Percentiles rank a stretch among this genome's conserved stretches.
phyloP scores from a whole-genome alignment of 148 eudicot genomes.

The Simmondsia chinensis region DNA sequence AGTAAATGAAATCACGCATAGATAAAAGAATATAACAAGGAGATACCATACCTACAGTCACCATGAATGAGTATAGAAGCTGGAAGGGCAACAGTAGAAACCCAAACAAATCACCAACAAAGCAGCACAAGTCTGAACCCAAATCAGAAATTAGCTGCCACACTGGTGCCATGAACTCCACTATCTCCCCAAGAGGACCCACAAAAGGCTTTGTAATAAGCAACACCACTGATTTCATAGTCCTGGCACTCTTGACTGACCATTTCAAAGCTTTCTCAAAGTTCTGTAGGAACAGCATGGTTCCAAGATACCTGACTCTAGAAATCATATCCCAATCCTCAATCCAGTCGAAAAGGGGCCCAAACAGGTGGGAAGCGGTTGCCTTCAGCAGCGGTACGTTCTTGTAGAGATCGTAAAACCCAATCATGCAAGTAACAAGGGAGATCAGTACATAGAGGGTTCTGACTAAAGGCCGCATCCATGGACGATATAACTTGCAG shows the following conservation, averaged over 20 bases:
- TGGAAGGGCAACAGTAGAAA: conserved; percentile 33
- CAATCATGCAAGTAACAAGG: conserved; percentile 72
- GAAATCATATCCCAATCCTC: conserved; percentile 93
- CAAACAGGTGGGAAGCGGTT: conserved; percentile 72
- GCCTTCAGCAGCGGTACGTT: conserved; percentile 89
- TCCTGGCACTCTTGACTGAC: conserved; percentile 49
- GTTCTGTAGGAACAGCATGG: conserved; percentile 93
- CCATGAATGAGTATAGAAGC: conserved; percentile 37
- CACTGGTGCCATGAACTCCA: conserved; percentile 49
- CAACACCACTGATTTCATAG: conserved; percentile 40
- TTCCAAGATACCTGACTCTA: conserved; percentile 77
- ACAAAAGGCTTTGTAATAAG: conserved; percentile 57
- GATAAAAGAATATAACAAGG: neutral
- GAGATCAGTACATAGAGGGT: conserved; percentile 60
- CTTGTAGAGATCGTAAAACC: conserved; percentile 90
- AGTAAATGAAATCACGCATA: neutral
- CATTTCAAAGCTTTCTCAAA: conserved; percentile 73
- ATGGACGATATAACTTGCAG: conserved; percentile 86
- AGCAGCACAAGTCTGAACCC: conserved; percentile 29
- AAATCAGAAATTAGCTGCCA: conserved; percentile 45
- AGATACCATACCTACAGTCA: conserved; percentile 39
- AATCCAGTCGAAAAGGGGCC: conserved; percentile 88
- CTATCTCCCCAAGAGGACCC: conserved; percentile 47
- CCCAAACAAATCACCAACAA: conserved; percentile 29
- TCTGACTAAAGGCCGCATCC: conserved; percentile 96